These are phyloP conservation scores for Circinella umbellata DNA, from an alignment of 371 early-diverging fungal species.

Conservation along the genomic window DNA sequence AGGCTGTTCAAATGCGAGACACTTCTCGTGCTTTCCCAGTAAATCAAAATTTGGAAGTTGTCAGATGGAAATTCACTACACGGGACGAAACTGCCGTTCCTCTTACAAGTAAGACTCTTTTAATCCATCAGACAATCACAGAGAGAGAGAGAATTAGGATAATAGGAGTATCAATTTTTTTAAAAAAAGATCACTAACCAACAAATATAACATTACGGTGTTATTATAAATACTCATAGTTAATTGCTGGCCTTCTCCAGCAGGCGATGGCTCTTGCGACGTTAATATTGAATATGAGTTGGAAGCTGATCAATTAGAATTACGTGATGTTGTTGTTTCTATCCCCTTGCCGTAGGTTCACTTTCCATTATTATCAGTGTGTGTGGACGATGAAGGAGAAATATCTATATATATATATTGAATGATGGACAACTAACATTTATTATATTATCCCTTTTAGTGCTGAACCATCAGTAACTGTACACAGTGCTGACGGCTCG, in stretches of 20 bases:
- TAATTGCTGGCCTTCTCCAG: slow-evolving; percentile 97
- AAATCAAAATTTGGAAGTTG: slow-evolving; percentile 82
- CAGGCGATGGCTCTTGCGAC: slow-evolving; percentile 85
- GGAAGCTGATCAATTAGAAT: slow-evolving; percentile 70
- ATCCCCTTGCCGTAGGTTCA: slow-evolving; percentile 87
- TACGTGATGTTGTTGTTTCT: slow-evolving; percentile 86
- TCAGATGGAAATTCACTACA: slow-evolving; percentile 87
- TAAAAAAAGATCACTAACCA: background rate
- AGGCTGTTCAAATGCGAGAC: slow-evolving; percentile 83
- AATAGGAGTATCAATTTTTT: too few relatives aligned
- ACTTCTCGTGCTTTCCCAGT: slow-evolving; percentile 84
- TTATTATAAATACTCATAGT: slow-evolving; percentile 47
- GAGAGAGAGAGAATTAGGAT: too few relatives aligned
- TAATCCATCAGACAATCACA: background rate
- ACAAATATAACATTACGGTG: background rate
- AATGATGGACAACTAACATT: background rate
- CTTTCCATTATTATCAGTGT: background rate
- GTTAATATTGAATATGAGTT: slow-evolving; percentile 96
- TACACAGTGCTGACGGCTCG: slow-evolving; percentile 81
- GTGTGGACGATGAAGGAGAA: background rate
- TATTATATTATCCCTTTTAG: slow-evolving; percentile 31
- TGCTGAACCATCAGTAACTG: slow-evolving; percentile 68
- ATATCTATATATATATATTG: too few relatives aligned
- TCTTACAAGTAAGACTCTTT: slow-evolving; percentile 67
- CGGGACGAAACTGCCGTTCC: slow-evolving; percentile 86